A percentile compares a stretch with the other conserved stretches of the same genome.
Evolutionary conservation across 2,329 filamentous ascomycete species (phyloP).

Genomic region (Dactylellina sp.): DNA sequence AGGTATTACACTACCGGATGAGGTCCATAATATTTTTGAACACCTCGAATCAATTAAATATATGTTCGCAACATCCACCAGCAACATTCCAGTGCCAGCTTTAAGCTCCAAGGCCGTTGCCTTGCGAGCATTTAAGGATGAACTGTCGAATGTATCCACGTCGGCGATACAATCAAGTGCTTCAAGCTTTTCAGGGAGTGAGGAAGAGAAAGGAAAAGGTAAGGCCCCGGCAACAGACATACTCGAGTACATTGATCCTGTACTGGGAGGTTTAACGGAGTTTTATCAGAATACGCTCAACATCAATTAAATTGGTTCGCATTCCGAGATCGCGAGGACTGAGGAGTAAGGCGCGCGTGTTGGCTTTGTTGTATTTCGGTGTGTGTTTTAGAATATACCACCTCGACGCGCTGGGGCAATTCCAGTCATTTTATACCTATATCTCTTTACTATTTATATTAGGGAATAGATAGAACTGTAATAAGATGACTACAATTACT

Average conservation of each 20-base stretch:
- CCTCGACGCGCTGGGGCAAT: no score
- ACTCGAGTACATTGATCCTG: constrained; percentile 42
- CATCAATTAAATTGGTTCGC: constrained; percentile 9
- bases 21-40: constrained; percentile 24
- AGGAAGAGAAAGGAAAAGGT: constrained; percentile 7
- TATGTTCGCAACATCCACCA: constrained; percentile 15
- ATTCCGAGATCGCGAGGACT: not conserved
- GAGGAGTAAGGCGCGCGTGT: not conserved
- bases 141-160: constrained; percentile 5
- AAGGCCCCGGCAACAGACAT: constrained; percentile 22
- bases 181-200: not conserved
- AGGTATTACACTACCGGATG: constrained; percentile 33
- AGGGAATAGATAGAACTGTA: no score
- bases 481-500: no score
- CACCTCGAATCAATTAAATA: constrained; percentile 4
- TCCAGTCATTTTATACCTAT: no score
- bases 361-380: constrained; percentile 27
- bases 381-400: not conserved
- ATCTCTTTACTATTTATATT: no score
- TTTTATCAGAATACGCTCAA: constrained; percentile 45
- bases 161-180: not conserved
- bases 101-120: constrained; percentile 27
- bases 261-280: constrained; percentile 43
- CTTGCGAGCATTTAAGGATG: constrained; percentile 43
- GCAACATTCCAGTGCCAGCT: constrained; percentile 41